Evolutionary conservation across 257 asterid species (phyloP), one percentile per base, ranked within the genome.

Genomic region (Gardenia jasminoides): DNA sequence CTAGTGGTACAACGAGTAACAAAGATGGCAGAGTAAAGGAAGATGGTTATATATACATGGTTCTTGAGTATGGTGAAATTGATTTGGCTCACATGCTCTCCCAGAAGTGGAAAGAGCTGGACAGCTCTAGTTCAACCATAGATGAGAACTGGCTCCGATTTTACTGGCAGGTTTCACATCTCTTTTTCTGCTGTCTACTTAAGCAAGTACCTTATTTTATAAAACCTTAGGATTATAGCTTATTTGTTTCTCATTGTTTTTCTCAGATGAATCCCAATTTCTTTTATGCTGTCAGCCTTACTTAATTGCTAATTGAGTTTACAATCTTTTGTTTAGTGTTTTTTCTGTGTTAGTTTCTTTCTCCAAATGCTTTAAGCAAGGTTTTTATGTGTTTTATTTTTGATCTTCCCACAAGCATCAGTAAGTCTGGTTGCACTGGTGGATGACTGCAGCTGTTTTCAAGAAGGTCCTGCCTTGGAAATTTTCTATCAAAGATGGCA

Each of bases 61-160:
- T 96, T 69, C 97, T 96, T 76, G 99, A 96, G 86, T 96, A 93
- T 75, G 99, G 99, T 78, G 99, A 96, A 88, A 96, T 93, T 72
- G 99, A 96, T 88, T 87, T 96, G 83, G 99, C 99, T 39, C 97
- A 93, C 92, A 96, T 96, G 99, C 96, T 96, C 61, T 88, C 97
- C 75, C 96, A 91, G 62, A 92, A 96, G 82, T 96, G 97, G 98
- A 92, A 85, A 88, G 97, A 92, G 82, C 82, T 96, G 74, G 97
- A 93, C 77, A 84, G 84, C 75, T 82, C 88, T 70, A 71, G 76
- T 75, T 82, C 88, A 66, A 86, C 84, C 80, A 93, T 96, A 77
- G 98, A 93, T 87, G 97, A 96, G 83, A 96, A 93, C 82, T 96
- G 99, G 99, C 97, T 96, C 62, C 91, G 99, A 33, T 96, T 93